Evolutionary conservation across 768 basidiomycete species (phyloP), one percentile per base, ranked within the genome.

Genomic region (Calocera cornea): DNA sequence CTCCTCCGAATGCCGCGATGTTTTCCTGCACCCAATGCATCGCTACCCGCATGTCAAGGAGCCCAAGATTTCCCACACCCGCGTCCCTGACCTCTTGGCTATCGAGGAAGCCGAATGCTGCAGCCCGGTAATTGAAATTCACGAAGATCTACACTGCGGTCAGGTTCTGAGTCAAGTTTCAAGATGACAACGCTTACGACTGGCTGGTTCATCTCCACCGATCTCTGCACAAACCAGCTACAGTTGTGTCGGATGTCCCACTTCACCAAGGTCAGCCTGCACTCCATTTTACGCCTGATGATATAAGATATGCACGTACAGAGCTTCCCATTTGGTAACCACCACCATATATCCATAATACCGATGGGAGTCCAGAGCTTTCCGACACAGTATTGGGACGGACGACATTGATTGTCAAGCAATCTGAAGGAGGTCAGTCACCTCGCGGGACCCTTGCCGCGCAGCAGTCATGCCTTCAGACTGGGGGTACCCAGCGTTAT

Each of bases 1-100:
- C 83, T 0, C 87, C 87, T 14, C 86, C 86, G 71, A 89, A 89
- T 1, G 80, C 79, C 1, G 77, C 80, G 19, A 88, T 84, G 70
- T 89, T 86, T n/a, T 85, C 77, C 69, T 87, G 82, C 0, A 89
- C 76, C 74, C 87, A 89, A 17, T 76, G 70, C 0, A 90, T 74
- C 0, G 86, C 86, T 34, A 79, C 76, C 0, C 80, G 76, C 74
- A 88, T 86, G 72, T 90, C 88, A 36, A 76, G 77, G 17, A 88
- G 75, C 16, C 87, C 87, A 1, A 80, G 80, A 69, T 87, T 87
- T 31, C 70, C 73, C 5, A 72, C 71, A 1, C 69, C 36, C 84
- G 80, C 84, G 2, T 75, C 78, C 63, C 79, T 81, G 0, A 84
- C 79, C 75, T 86, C 83, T 69, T 80, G 77, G 47, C 83, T 76